Conservation (phyloP, 768 basidiomycete species). For the Hericium coralloides region DNA sequence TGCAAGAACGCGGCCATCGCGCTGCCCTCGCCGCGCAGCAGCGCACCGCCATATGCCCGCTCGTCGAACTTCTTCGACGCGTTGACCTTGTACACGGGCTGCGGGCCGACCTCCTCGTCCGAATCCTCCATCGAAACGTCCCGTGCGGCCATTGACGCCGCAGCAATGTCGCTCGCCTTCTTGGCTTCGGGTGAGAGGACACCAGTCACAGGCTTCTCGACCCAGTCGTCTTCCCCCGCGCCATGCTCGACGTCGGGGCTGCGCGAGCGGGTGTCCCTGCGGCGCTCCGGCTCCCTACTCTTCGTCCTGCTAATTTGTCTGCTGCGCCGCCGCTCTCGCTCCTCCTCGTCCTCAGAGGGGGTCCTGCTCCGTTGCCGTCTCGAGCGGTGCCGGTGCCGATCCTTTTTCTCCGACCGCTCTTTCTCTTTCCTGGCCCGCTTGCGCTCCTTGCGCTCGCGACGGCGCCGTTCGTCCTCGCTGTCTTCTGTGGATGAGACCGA, state of each 20-base stretch:
- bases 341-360: slow-evolving; percentile 19
- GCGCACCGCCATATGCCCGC: slow-evolving; percentile 80
- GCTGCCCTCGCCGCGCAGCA: slow-evolving; percentile 90
- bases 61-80: slow-evolving; percentile 53
- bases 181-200: slow-evolving; percentile 18
- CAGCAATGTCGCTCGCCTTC: background rate
- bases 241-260: slow-evolving; percentile 12
- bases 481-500: slow-evolving; percentile 33
- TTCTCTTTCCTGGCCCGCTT: slow-evolving; percentile 45
- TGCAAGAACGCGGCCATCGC: slow-evolving; percentile 97
- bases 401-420: slow-evolving; percentile 33
- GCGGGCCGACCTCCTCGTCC: slow-evolving; percentile 74
- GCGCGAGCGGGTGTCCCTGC: slow-evolving; percentile 7
- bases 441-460: slow-evolving; percentile 51
- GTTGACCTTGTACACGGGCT: slow-evolving; percentile 41
- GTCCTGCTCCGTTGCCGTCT: slow-evolving; percentile 6
- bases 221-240: slow-evolving; percentile 55
- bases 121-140: slow-evolving; percentile 23
- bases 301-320: slow-evolving; percentile 23
- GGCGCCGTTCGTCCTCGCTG: slow-evolving; percentile 49
- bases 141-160: background rate
- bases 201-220: slow-evolving; percentile 40
- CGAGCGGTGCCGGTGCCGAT: slow-evolving; percentile 22
- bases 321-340: slow-evolving; percentile 16
- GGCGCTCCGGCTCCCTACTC: slow-evolving; percentile 17